Evolutionary conservation across 176 grass and related monocot species (phyloP).

Genomic region (Microstegium vimineum): DNA sequence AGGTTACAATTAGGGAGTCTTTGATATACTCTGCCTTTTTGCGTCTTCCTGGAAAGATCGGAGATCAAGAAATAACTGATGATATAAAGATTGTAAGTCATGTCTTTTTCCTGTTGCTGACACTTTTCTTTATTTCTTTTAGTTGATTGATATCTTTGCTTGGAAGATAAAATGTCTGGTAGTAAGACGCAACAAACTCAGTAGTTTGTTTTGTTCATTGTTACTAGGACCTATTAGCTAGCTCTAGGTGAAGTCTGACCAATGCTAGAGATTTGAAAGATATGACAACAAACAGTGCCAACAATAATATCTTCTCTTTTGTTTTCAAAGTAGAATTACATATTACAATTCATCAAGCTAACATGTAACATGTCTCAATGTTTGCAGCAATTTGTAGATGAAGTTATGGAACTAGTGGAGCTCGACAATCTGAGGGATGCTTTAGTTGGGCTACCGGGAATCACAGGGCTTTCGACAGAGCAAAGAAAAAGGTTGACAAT

Average conservation of each 20-base stretch:
- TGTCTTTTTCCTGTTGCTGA: background rate
- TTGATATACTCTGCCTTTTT: constrained; percentile 95
- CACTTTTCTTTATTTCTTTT: constrained; percentile 6
- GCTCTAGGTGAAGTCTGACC: background rate
- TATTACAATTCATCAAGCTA: background rate
- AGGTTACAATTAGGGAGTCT: constrained; percentile 91
- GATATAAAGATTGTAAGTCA: constrained; percentile 76
- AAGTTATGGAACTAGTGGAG: constrained; percentile 95
- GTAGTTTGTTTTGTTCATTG: background rate
- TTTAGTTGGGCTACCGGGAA: constrained; percentile 87
- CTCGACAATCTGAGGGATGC: constrained; percentile 81
- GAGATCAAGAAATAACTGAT: constrained; percentile 74
- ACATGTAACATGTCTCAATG: constrained; percentile 6
- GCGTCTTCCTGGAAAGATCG: constrained; percentile 68
- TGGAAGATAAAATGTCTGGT: constrained; percentile 12
- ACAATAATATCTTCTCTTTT: background rate
- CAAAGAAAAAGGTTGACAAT: constrained; percentile 95
- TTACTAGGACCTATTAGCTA: background rate
- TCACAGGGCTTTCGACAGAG: constrained; percentile 92
- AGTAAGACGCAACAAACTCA: background rate
- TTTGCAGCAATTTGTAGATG: constrained; percentile 93
- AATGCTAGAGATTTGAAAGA: background rate
- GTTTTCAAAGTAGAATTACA: background rate
- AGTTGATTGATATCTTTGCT: background rate
- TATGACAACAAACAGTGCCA: background rate